Evolutionary conservation across 192 early-diverging fungal species (phyloP).

Genomic region (Podila minutissima): DNA sequence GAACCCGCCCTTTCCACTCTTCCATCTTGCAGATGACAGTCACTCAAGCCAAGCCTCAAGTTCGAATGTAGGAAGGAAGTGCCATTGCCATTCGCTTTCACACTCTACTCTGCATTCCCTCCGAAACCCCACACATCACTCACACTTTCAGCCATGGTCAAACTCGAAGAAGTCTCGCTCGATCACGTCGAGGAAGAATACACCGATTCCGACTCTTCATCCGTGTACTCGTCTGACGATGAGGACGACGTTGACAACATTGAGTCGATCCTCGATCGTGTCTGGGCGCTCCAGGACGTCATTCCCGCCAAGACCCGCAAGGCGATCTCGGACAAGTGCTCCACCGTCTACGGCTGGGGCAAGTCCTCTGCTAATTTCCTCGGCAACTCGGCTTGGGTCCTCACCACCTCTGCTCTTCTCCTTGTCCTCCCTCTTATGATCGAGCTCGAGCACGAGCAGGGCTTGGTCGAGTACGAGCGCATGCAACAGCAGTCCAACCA

Average conservation of each 20-base stretch:
- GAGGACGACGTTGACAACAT: slow-evolving; percentile 80
- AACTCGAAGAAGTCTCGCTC: slow-evolving; percentile 62
- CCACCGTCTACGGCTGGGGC: slow-evolving; percentile 68
- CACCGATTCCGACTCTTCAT: slow-evolving; percentile 60
- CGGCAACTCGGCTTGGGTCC: slow-evolving; percentile 89
- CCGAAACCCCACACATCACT: neutral
- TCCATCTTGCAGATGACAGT: no score
- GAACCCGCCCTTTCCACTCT: no score
- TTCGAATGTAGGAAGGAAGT: neutral
- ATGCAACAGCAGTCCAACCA: slow-evolving; percentile 61
- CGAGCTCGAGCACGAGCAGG: slow-evolving; percentile 89
- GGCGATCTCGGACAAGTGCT: slow-evolving; percentile 65
- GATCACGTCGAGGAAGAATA: slow-evolving; percentile 61
- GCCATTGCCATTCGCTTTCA: neutral
- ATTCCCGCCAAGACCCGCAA: slow-evolving; percentile 80
- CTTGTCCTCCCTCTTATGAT: slow-evolving; percentile 87
- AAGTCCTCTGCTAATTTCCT: slow-evolving; percentile 67
- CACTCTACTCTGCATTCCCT: neutral
- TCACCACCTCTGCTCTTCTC: slow-evolving; percentile 86
- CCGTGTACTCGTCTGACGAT: slow-evolving; percentile 67
- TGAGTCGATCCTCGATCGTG: slow-evolving; percentile 84
- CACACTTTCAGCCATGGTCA: slow-evolving; percentile 53
- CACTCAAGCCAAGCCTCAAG: no score
- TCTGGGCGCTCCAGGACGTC: slow-evolving; percentile 88
- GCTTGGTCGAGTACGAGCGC: slow-evolving; percentile 85